These are phyloP conservation scores for Hansenula lynferdii DNA, from an alignment of 1,139 yeast genomes.

Conservation along the genomic window DNA sequence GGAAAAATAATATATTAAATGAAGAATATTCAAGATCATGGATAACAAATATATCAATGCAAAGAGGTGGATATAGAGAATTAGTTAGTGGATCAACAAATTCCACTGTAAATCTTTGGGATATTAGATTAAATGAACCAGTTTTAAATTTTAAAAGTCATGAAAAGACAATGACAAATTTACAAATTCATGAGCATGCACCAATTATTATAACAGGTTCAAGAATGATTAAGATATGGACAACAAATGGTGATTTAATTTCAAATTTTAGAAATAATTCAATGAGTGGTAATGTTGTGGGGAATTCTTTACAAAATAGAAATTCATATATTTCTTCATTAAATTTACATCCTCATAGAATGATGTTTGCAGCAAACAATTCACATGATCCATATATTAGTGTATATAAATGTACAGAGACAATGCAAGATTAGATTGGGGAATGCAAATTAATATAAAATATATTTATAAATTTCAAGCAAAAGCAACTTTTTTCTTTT, in stretches of 20 bases:
- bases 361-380: slow-evolving; percentile 87
- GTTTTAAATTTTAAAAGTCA: slow-evolving; percentile 60
- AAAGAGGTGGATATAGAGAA: slow-evolving; percentile 93
- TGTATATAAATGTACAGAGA: slow-evolving; percentile 50
- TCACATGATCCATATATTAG: slow-evolving; percentile 74
- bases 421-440: slow-evolving; percentile 1
- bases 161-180: slow-evolving; percentile 56
- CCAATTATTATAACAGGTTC: slow-evolving; percentile 89
- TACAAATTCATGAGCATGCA: slow-evolving; percentile 93
- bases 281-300: slow-evolving; percentile 21
- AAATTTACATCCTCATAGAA: slow-evolving; percentile 88
- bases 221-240: slow-evolving; percentile 76
- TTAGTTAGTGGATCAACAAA: slow-evolving; percentile 79
- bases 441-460: too few species aligned
- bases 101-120: slow-evolving; percentile 89
- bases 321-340: slow-evolving; percentile 56
- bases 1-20: slow-evolving; percentile 45
- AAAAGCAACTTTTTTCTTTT: slow-evolving; percentile 33
- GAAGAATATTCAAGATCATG: slow-evolving; percentile 36
- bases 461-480: too few species aligned
- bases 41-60: slow-evolving; percentile 86
- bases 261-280: slow-evolving; percentile 61
- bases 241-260: slow-evolving; percentile 75
- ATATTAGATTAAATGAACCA: slow-evolving; percentile 70
- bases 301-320: slow-evolving; percentile 32